Evolutionary conservation across 306 rosid genomes (phyloP).

Genomic region (Styphnolobium japonicum): DNA sequence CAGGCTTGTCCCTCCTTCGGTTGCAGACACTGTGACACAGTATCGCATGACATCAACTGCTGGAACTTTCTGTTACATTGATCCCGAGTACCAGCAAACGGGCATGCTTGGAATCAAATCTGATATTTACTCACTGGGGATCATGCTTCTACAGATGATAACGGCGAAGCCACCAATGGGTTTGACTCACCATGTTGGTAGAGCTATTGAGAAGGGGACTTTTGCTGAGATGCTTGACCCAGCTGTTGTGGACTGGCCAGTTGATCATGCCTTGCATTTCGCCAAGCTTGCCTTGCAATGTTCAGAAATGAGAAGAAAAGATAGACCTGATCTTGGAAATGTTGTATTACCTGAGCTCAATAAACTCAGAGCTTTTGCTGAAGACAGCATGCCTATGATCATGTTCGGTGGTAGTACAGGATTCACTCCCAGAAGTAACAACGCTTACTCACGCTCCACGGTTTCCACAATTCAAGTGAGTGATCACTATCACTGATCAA

Average conservation of each 20-base stretch:
- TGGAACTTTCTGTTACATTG: slow-evolving; percentile 90
- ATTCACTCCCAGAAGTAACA: slow-evolving; percentile 4
- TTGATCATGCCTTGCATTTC: slow-evolving; percentile 58
- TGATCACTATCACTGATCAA: not conserved
- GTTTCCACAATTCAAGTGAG: slow-evolving; percentile 42
- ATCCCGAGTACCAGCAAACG: slow-evolving; percentile 89
- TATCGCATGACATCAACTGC: slow-evolving; percentile 87
- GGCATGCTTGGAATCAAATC: slow-evolving; percentile 86
- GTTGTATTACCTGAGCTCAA: slow-evolving; percentile 66
- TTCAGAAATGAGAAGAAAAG: slow-evolving; percentile 78
- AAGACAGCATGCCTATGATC: slow-evolving; percentile 39
- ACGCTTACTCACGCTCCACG: not conserved
- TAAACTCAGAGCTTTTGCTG: slow-evolving; percentile 58
- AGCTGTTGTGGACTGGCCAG: slow-evolving; percentile 67
- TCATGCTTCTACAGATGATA: slow-evolving; percentile 70
- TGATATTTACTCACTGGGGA: slow-evolving; percentile 76
- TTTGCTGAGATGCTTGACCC: slow-evolving; percentile 76
- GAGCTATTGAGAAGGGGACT: slow-evolving; percentile 58
- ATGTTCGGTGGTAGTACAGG: slow-evolving; percentile 9
- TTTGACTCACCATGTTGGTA: slow-evolving; percentile 59
- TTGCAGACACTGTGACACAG: slow-evolving; percentile 69
- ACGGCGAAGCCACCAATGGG: slow-evolving; percentile 85
- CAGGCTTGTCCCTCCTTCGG: slow-evolving; percentile 84
- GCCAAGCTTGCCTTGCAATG: slow-evolving; percentile 67
- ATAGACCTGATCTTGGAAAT: slow-evolving; percentile 80